Evolutionary conservation across 2,329 filamentous ascomycete genomes (phyloP), one percentile per base, ranked within the genome.

Genomic region (Torrubiellomyces zombiae): DNA sequence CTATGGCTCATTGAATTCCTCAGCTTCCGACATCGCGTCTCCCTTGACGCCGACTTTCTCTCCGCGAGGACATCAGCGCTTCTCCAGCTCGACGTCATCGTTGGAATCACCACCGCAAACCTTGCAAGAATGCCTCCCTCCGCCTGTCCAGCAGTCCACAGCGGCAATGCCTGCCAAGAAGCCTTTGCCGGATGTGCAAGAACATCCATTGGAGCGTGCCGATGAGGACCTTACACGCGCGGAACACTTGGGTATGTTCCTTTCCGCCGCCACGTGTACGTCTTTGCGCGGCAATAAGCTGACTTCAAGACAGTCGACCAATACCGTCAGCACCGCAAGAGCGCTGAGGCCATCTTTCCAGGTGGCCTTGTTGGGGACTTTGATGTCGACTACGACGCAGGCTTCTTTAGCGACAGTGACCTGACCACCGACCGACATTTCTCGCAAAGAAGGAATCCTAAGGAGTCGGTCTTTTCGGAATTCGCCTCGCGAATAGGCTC

Each of bases 151-250:
- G 62, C 39, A 80, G 80, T 51, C 63, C 68, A 31, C 64, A 63
- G 26, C 59, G n/a, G n/a, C n/a, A n/a, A n/a, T n/a, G n/a, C n/a
- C n/a, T n/a, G n/a, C n/a, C n/a, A n/a, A n/a, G n/a, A n/a, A n/a
- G n/a, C n/a, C n/a, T n/a, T n/a, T 94, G 32, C 77, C 81, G 10
- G 79, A 89, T 40, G 77, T 94, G 12, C 68, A 83, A 41, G 85
- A 94, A 48, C 83, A 92, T 41, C 73, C 77, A 3, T 53, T 72
- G 20, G 77, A 85, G 45, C 66, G 64, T 27, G 77, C 77, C 13
- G 67, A 73, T 15, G 61, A 63, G 26, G 57, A n/a, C n/a, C n/a
- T n/a, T n/a, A n/a, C n/a, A n/a, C n/a, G n/a, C n/a, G n/a, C n/a
- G n/a, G n/a, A n/a, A n/a, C n/a, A n/a, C n/a, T n/a, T n/a, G n/a